Base-by-base conservation (phyloP, 768 basidiomycete species). In the Floccularia luteovirens region DNA sequence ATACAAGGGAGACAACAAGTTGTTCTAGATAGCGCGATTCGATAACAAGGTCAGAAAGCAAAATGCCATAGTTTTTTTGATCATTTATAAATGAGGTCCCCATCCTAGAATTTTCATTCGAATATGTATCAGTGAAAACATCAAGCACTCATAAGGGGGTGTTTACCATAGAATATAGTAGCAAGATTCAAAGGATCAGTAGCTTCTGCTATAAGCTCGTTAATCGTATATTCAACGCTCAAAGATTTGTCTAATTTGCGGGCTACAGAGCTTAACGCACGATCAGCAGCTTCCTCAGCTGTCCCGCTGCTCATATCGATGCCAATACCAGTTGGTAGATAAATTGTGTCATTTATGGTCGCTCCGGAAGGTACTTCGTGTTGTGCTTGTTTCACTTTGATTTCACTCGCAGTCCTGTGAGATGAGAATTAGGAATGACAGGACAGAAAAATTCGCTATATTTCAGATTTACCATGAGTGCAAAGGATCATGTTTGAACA, bases 401-500 rank as follows among this genome's bases (percentile, higher is more conserved):
- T 57, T 43, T 85, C 83, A 55, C 78, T 88, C 51, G 82, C 82
- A 2, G 83, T 83, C 88, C 85, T 89, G 44, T 4, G 24, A 4
- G 3, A 19, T 21, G 17, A 36, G 11, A 31, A n/a, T 14, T 22
- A 37, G 27, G 14, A 38, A 7, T 22, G 21, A 41, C 27, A 24
- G 1, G 36, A 28, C 21, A 12, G n/a, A n/a, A 20, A 8, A 32
- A 25, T 37, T 12, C 24, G n/a, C 19, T 41, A 27, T 10, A 20
- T 5, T 16, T 10, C 35, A 22, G 25, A 45, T 77, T 24, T 36
- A 90, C 93, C 94, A 98, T 22, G 79, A 82, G 51, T 97, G 88
- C 14, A 99, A 71, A 4, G 96, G 94, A 58, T 99, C 94, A 53
- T 94, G 79, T 58, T 88, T 90, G 77, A 98, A 96, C 11, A 97